Conservation (phyloP, 768 basidiomycete species). For the Pleurotus giganteus region DNA sequence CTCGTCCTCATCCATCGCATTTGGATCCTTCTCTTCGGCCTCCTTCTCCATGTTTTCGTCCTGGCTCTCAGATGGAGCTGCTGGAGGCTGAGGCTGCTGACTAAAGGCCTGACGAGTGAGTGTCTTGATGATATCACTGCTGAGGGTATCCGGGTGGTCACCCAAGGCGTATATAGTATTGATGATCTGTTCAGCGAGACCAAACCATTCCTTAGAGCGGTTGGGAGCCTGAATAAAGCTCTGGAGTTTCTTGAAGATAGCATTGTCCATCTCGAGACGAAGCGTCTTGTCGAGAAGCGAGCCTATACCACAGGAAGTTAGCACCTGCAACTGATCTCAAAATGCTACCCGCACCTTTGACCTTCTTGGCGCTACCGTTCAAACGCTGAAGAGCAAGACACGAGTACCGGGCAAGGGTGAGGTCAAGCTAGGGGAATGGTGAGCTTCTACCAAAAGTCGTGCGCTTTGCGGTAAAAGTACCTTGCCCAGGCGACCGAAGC, state of each 20-base stretch:
- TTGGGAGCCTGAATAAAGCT: slow-evolving; percentile 80
- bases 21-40: slow-evolving; percentile 32
- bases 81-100: slow-evolving; percentile 24
- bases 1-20: slow-evolving; percentile 59
- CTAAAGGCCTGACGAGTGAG: slow-evolving; percentile 74
- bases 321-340: background rate
- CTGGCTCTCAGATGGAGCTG: slow-evolving; percentile 14
- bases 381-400: slow-evolving; percentile 91
- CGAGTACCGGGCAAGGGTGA: slow-evolving; percentile 89
- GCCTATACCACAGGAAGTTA: slow-evolving; percentile 41
- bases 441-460: background rate
- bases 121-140: slow-evolving; percentile 76
- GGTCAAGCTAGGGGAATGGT: slow-evolving; percentile 57
- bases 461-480: slow-evolving; percentile 33
- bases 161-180: slow-evolving; percentile 95
- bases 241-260: slow-evolving; percentile 81
- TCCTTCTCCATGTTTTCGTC: slow-evolving; percentile 13
- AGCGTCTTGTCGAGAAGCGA: slow-evolving; percentile 85
- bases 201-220: slow-evolving; percentile 92
- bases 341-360: slow-evolving; percentile 69
- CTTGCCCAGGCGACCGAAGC: slow-evolving; percentile 82
- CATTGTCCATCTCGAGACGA: slow-evolving; percentile 83
- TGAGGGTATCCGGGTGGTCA: slow-evolving; percentile 87
- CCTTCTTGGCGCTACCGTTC: slow-evolving; percentile 93
- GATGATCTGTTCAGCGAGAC: slow-evolving; percentile 93